Evolutionary conservation across 1,284 basidiomycete genomes (phyloP).

Genomic region (Cystobasidiaceae sp.): DNA sequence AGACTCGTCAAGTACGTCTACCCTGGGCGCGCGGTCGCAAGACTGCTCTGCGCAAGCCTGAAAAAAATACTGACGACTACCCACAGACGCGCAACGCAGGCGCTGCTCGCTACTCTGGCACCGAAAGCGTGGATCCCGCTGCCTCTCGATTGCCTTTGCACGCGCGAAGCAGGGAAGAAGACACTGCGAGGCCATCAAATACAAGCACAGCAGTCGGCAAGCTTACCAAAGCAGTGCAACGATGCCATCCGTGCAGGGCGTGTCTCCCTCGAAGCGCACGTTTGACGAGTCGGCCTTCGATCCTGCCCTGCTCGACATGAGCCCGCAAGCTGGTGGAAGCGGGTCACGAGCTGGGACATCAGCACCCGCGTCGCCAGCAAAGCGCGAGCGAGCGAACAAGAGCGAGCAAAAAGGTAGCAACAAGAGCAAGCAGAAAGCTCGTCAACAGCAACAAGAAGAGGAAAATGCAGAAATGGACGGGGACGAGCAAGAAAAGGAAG

Average conservation of each 20-base stretch:
- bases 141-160: no score
- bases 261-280: background rate
- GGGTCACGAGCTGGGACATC: conserved; percentile 1
- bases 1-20: no score
- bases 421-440: background rate
- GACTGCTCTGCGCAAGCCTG: no score
- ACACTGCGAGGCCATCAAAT: background rate
- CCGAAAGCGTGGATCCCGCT: no score
- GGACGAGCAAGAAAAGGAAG: background rate
- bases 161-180: no score
- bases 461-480: background rate
- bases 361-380: background rate
- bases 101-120: no score
- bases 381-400: background rate
- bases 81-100: no score
- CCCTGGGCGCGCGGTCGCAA: no score
- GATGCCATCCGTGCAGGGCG: background rate
- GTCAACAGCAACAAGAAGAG: background rate
- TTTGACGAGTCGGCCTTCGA: conserved; percentile 7
- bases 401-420: background rate
- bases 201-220: background rate
- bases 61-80: no score
- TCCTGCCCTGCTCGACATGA: conserved; percentile 8
- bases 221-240: no score
- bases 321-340: background rate